Conservation (phyloP, 2,329 filamentous ascomycete genomes). For the Tolypocladium ovalisporum region DNA sequence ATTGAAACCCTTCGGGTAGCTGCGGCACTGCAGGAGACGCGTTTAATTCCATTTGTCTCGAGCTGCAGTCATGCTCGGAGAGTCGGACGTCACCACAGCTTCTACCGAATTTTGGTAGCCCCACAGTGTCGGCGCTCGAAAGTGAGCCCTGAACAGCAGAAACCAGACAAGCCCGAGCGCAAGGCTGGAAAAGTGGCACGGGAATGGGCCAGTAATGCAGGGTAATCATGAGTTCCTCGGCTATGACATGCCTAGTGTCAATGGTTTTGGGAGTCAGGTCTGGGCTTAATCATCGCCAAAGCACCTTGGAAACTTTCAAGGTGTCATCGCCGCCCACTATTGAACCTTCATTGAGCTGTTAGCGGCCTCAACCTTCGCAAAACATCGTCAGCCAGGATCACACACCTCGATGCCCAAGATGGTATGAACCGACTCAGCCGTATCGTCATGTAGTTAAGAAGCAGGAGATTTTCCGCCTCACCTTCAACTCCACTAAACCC, state of each 20-base stretch:
- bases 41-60: too few species aligned
- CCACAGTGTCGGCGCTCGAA: too few species aligned
- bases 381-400: not conserved
- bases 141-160: too few species aligned
- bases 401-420: not conserved
- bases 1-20: too few species aligned
- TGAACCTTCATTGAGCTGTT: not conserved
- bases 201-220: too few species aligned
- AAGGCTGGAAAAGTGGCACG: too few species aligned
- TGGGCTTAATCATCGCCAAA: not conserved
- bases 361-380: not conserved
- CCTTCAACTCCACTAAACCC: too few species aligned
- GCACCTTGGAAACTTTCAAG: not conserved
- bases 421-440: not conserved
- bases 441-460: not conserved
- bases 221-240: not conserved
- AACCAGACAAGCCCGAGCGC: too few species aligned
- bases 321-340: not conserved
- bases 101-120: too few species aligned
- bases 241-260: not conserved
- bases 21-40: too few species aligned
- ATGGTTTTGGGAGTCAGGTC: not conserved
- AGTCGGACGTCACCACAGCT: too few species aligned
- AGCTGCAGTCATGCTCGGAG: too few species aligned
- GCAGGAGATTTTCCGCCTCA: not conserved